These are phyloP conservation scores for Cerioporus squamosus DNA, from an alignment of 1,284 basidiomycete genomes.

Conservation along the genomic window DNA sequence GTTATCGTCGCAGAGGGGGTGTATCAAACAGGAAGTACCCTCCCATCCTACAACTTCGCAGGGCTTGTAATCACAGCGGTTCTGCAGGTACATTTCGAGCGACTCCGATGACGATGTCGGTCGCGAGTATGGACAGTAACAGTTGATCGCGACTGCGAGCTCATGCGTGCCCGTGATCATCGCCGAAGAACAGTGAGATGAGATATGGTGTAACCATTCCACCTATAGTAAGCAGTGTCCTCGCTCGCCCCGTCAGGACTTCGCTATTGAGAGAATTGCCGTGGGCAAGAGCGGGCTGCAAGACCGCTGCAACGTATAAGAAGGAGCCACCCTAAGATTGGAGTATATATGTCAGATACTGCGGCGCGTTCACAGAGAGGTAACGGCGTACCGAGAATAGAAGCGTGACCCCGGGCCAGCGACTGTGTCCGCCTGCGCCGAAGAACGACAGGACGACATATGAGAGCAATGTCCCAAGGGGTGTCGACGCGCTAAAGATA, in stretches of 20 bases:
- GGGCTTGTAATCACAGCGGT: too few species aligned
- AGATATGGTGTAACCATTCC: constrained; percentile 21
- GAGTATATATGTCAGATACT: background rate
- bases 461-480: constrained; percentile 73
- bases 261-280: constrained; percentile 37
- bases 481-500: constrained; percentile 83
- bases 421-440: constrained; percentile 40
- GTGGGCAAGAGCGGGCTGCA: constrained; percentile 71
- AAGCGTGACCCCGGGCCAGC: constrained; percentile 76
- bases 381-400: constrained; percentile 70
- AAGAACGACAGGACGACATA: constrained; percentile 64
- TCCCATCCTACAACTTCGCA: too few species aligned
- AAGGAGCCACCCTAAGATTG: constrained; percentile 84
- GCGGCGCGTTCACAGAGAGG: background rate
- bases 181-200: constrained; percentile 12
- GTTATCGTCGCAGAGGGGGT: too few species aligned
- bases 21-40: too few species aligned
- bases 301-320: constrained; percentile 91
- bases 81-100: too few species aligned
- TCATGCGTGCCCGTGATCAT: constrained; percentile 15
- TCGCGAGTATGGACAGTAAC: too few species aligned
- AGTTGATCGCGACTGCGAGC: too few species aligned
- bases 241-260: constrained; percentile 31
- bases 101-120: too few species aligned
- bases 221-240: constrained; percentile 12